Evolutionary conservation across 2,329 filamentous ascomycete species (phyloP), one percentile per base, ranked within the genome.

Genomic region (Cladosporium sp.): DNA sequence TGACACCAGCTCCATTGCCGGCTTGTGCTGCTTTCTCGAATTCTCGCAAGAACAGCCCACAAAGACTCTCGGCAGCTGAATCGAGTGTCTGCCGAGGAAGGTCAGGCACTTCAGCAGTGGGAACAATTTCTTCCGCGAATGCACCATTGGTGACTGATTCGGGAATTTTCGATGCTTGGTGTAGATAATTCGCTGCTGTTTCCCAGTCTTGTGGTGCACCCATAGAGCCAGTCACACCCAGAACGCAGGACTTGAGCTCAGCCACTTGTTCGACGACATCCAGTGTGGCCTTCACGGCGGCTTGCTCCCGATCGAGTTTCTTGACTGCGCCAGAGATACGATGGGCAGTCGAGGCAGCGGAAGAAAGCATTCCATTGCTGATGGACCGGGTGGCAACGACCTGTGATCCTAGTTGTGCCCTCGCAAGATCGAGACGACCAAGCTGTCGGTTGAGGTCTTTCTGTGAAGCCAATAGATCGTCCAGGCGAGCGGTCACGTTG

Each of bases 191-290:
- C 1, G 94, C 94, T 3, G 94, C 94, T 3, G 91, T 94, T 75
- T 99, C 94, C 94, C 94, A 99, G 77, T 99, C 94, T 74, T 99
- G 94, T 42, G 94, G 91, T 4, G 92, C 93, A 36, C 93, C 94
- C 94, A 99, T 99, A 60, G 90, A 95, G 17, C 92, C 94, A 25
- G 93, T 87, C 11, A 97, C 92, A 43, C 94, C 94, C 61, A 97
- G 85, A 37, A 97, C 90, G 72, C 94, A 99, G 8, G 94, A 90
- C 76, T 97, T 97, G 64, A 99, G 87, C 80, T 99, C 94, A 5
- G 90, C 89, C 14, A 99, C 93, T 76, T 97, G 92, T 74, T 97
- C 93, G 11, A 97, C 94, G 3, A 97, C 92, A 8, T 88, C 84
- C 59, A 99, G 78, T 0, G 94, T 97, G 52, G 92, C 88, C 73